These are phyloP conservation scores for Zancudomyces culisetae DNA, from an alignment of 371 early-diverging fungal genomes.

Conservation along the genomic window DNA sequence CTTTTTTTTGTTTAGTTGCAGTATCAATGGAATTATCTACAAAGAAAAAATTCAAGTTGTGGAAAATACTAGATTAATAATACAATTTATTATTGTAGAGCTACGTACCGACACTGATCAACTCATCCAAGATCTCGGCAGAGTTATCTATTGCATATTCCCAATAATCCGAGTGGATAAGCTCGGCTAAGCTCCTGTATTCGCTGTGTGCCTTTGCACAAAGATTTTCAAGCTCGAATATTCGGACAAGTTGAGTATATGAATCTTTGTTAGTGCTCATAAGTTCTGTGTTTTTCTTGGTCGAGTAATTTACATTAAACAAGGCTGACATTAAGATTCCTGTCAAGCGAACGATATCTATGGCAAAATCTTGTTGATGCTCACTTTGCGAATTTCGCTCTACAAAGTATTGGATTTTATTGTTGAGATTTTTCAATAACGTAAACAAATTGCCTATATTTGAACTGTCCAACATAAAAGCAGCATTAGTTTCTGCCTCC, in stretches of 20 bases:
- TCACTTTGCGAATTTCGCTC: no score
- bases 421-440: not conserved
- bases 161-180: not conserved
- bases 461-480: not conserved
- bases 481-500: not conserved
- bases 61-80: no score
- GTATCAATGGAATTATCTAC: no score
- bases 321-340: not conserved
- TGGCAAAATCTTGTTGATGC: not conserved
- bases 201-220: not conserved
- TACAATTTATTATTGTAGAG: no score
- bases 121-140: not conserved
- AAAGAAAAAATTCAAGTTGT: no score
- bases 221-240: not conserved
- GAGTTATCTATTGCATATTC: not conserved
- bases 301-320: not conserved
- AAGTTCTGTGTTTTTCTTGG: not conserved
- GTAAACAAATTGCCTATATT: not conserved
- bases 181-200: not conserved
- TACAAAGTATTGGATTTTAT: no score
- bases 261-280: not conserved
- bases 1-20: no score
- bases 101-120: not conserved
- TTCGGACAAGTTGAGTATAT: not conserved
- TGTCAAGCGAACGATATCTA: not conserved